Base-by-base conservation (phyloP, 345 rosid genomes). In the Jatropha curcas region DNA sequence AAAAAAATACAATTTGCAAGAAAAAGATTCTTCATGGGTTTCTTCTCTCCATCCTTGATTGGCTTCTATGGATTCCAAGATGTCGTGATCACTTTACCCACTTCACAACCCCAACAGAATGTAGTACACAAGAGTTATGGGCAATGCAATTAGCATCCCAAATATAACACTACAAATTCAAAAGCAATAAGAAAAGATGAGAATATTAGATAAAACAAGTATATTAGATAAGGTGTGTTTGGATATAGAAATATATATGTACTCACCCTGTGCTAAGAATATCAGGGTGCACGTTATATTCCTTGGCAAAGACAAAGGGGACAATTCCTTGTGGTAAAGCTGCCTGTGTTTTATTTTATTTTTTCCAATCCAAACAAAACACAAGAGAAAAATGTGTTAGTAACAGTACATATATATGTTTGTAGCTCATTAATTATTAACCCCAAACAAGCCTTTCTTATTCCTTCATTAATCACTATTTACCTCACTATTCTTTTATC, bases 91-190 rank as follows among this genome's bases (percentile, higher is more conserved):
- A n/a, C 11, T n/a, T 59, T 31, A 4, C 27, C 27, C 55, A 45
- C 79, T 60, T 85, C 83, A 89, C 76, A 95, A 63, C 33, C 96
- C 99, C 87, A 95, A 48, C 55, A 91, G 70, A 70, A 95, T 88
- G 90, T 95, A 95, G 89, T 93, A 95, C 61, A 91, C 84, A 9
- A 95, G 93, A 1, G 99, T 92, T 76, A 95, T 92, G 25, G 99
- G 99, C 84, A 95, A 79, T 3, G 99, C 99, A 57, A 95, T 86
- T 66, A 95, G 81, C 99, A 95, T 95, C 77, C 99, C 99, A 75
- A 95, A 95, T 71, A 95, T 95, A 53, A 95, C 99, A 22, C 99
- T 95, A 88, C 83, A 71, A 83, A 58, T 20, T 27, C 37, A 27
- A 70, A 64, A 74, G 55, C 7, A 50, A n/a, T 33, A 48, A 71